phyloP scores from a whole-genome alignment of 1,139 yeast genomes.

The Pichia sp. region DNA sequence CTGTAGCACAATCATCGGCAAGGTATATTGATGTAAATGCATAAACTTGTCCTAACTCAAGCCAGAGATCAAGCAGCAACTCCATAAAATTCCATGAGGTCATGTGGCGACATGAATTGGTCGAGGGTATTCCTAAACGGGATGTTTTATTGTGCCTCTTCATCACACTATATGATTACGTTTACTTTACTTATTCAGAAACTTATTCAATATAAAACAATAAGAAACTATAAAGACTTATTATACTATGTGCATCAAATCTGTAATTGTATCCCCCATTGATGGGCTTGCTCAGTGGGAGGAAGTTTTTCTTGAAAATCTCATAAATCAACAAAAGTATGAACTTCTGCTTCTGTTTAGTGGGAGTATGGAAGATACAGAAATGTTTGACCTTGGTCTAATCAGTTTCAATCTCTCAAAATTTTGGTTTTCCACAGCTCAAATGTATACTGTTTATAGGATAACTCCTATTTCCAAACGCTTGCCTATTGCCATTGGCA shows the following conservation, averaged over 20 bases:
- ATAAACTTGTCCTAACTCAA: not conserved
- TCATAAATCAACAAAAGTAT: constrained; percentile 1
- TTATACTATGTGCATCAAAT: not conserved
- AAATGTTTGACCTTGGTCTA: not conserved
- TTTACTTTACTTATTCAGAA: not conserved
- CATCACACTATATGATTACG: not conserved
- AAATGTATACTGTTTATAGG: not conserved
- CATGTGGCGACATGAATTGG: not conserved
- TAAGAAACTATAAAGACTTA: too few species aligned
- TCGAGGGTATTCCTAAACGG: not conserved
- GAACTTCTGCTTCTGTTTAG: not conserved
- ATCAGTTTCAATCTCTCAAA: constrained; percentile 8
- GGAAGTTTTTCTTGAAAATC: constrained; percentile 2
- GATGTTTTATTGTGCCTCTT: constrained; percentile 1
- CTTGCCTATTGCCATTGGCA: not conserved
- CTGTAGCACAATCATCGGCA: not conserved
- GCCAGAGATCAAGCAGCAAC: not conserved
- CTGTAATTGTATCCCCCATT: not conserved
- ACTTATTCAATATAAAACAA: not conserved
- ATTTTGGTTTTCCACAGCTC: not conserved
- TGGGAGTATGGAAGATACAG: not conserved
- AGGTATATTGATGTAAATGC: not conserved
- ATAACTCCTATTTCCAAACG: not conserved
- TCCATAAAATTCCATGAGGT: not conserved
- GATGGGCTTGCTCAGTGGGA: constrained; percentile 6